Evolutionary conservation across 75 land plant species (phyloP).

Genomic region (Pseudotsuga menziesii): DNA sequence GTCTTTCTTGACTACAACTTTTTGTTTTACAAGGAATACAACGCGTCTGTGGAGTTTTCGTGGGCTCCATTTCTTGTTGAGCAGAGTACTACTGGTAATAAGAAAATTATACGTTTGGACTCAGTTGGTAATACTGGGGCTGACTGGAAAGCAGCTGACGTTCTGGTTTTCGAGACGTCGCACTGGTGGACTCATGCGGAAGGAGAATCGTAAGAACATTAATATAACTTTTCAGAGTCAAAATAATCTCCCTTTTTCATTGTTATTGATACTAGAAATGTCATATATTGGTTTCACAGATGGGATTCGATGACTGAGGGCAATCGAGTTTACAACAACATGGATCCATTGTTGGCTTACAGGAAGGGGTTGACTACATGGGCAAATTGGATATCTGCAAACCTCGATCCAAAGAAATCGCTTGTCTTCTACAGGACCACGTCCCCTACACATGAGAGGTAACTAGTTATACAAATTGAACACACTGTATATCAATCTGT

Average conservation of each 20-base stretch:
- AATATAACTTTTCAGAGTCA: not conserved
- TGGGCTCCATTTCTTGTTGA: constrained; percentile 79
- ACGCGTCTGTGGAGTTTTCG: constrained; percentile 67
- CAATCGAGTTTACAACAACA: constrained; percentile 16
- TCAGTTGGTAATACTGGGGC: constrained; percentile 46
- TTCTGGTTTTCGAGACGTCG: constrained; percentile 69
- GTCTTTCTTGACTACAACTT: not conserved
- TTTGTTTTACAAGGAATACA: constrained; percentile 41
- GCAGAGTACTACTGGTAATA: constrained; percentile 25
- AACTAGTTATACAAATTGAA: not conserved
- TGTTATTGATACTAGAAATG: not conserved
- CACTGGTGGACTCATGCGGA: constrained; percentile 75
- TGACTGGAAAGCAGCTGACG: constrained; percentile 50
- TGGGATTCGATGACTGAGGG: constrained; percentile 46
- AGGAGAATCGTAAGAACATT: not conserved
- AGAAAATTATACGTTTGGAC: constrained; percentile 41
- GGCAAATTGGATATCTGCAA: constrained; percentile 59
- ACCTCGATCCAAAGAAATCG: constrained; percentile 36
- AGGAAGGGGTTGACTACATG: constrained; percentile 54
- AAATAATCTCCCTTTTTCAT: not conserved
- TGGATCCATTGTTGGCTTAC: constrained; percentile 49
- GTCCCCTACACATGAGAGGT: constrained; percentile 64
- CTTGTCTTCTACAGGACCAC: constrained; percentile 52
- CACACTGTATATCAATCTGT: not conserved
- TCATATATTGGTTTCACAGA: constrained; percentile 23